phyloP scores from a whole-genome alignment of 208 protist species.

The Phytomonas sp. region DNA sequence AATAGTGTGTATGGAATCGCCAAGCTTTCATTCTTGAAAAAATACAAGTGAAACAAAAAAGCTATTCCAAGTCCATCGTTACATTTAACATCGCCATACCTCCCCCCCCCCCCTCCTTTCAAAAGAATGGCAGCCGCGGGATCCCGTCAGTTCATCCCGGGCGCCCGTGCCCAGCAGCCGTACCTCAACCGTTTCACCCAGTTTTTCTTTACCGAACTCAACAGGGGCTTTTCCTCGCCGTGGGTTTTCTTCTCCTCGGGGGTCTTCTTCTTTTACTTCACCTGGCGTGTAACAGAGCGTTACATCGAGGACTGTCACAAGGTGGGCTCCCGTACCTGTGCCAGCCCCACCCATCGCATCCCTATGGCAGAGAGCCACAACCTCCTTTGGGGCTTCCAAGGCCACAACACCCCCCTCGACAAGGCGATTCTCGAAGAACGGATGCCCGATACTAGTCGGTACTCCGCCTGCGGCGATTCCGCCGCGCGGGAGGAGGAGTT shows the following conservation, averaged over 20 bases:
- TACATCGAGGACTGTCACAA: constrained; percentile 41
- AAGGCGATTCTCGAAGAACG: constrained; percentile 12
- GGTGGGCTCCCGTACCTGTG: constrained; percentile 34
- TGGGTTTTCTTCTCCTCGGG: constrained; percentile 52
- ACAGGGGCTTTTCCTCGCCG: constrained; percentile 69
- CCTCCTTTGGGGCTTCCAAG: constrained; percentile 60
- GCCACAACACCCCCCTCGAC: not conserved
- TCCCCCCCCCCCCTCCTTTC: not conserved
- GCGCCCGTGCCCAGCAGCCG: constrained; percentile 24
- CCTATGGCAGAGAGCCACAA: constrained; percentile 67
- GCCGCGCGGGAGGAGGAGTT: constrained; percentile 41
- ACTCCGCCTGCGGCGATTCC: constrained; percentile 26
- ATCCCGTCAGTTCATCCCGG: constrained; percentile 18
- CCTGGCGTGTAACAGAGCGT: constrained; percentile 52
- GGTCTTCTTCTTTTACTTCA: constrained; percentile 32
- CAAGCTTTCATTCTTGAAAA: not conserved
- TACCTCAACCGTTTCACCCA: constrained; percentile 52
- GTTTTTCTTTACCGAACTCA: constrained; percentile 80
- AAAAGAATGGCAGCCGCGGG: constrained; percentile 9
- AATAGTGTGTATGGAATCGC: not conserved
- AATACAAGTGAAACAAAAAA: not conserved
- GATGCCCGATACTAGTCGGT: constrained; percentile 14
- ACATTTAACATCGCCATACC: no score
- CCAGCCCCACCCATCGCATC: constrained; percentile 39
- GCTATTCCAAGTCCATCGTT: not conserved